Evolutionary conservation across 192 early-diverging fungal species (phyloP), one percentile per base, ranked within the genome.

Genomic region (Linnemannia elongata): DNA sequence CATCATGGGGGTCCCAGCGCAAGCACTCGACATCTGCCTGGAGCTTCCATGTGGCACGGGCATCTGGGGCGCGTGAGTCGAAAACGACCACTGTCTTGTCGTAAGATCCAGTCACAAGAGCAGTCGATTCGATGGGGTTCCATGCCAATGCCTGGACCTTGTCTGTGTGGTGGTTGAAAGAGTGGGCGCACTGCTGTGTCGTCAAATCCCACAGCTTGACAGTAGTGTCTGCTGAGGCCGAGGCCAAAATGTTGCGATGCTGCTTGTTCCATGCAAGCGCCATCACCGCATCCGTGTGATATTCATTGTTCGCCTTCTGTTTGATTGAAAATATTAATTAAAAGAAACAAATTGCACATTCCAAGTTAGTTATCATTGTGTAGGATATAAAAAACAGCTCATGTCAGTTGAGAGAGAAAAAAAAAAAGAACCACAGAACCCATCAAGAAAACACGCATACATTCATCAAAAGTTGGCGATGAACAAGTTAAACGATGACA

Each of bases 171-270:
- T 98, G 96, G 13, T 63, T 76, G 88, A 96, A 99, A 35, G 95
- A 97, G 38, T 94, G 92, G 18, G 94, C 94, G 90, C 95, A 92
- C 76, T 90, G 90, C 33, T 89, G 90, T 6, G 93, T 92, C 30
- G 90, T 90, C 80, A 99, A 90, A 81, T 99, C 99, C 99, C 99
- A 99, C 45, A 99, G 93, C 89, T 99, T 99, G 38, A 99, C 96
- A 24, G 98, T 99, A 12, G 94, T 96, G 83, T 99, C 99, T 45
- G 98, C 99, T 27, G 98, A 99, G 18, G 97, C 96, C 30, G 96
- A 96, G 9, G 97, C 95, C 78, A 99, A 89, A 70, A 93, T 88
- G 73, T 93, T 93, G 74, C 92, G 90, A 87, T 95, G 94, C 66
- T 89, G 81, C 74, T 91, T 91, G 91, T 99, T 99, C 98, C 98